Conservation (phyloP, 352 stramenopile genomes). For the Globisporangium acanthophoron region DNA sequence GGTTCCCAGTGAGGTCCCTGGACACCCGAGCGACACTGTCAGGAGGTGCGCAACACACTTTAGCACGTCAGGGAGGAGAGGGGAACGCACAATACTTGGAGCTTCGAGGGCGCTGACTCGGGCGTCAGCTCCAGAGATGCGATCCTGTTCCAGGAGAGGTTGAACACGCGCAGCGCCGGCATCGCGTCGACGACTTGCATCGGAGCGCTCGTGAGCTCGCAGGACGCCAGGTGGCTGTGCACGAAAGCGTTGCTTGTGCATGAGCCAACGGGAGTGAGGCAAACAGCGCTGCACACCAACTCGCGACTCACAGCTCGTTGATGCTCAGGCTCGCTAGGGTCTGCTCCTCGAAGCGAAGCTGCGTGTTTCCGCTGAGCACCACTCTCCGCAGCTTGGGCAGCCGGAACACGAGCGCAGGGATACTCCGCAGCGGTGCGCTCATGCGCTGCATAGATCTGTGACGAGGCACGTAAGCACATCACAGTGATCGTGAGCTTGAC, state of each 20-base stretch:
- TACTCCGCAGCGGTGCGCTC: conserved; percentile 6
- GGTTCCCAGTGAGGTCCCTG: conserved; percentile 20
- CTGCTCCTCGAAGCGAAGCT: conserved; percentile 8
- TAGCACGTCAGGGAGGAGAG: neutral
- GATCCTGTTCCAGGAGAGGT: conserved; percentile 19
- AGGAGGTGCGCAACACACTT: neutral
- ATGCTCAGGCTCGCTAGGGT: conserved; percentile 14
- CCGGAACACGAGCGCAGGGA: conserved; percentile 16
- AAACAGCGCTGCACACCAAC: neutral
- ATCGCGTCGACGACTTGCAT: conserved; percentile 7
- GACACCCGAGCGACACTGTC: neutral
- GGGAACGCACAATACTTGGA: conserved; percentile 12
- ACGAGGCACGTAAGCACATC: neutral
- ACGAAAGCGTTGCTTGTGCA: neutral
- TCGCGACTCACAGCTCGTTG: conserved; percentile 15
- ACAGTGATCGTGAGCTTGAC: neutral
- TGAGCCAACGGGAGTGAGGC: neutral
- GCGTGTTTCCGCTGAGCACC: conserved; percentile 17
- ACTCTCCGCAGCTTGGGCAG: conserved; percentile 15
- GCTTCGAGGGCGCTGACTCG: neutral
- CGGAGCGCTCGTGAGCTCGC: conserved; percentile 7
- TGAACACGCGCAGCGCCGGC: conserved; percentile 13
- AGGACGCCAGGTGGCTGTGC: conserved; percentile 14
- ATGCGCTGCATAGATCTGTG: conserved; percentile 22
- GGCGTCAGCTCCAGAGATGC: conserved; percentile 4